These are phyloP conservation scores for Exophiala oligosperma DNA, from an alignment of 2,329 filamentous ascomycete species.

Conservation along the genomic window DNA sequence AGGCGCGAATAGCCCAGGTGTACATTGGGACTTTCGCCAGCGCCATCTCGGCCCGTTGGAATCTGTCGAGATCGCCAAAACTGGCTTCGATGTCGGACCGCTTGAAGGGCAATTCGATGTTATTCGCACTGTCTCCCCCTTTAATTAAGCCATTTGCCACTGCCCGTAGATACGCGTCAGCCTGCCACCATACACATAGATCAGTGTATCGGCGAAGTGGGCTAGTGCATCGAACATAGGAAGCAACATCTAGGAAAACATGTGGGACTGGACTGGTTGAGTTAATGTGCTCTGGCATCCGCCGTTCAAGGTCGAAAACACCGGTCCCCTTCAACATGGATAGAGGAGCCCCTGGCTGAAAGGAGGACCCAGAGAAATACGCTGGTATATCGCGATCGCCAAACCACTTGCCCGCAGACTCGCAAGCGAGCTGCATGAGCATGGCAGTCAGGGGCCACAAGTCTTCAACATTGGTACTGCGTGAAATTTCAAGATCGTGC, in stretches of 20 bases:
- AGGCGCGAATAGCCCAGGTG: slow-evolving; percentile 53
- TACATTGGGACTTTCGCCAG: slow-evolving; percentile 28
- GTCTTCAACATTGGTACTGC: slow-evolving; percentile 30
- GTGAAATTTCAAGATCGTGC: slow-evolving; percentile 3
- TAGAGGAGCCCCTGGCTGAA: slow-evolving; percentile 35
- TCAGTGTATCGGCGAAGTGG: slow-evolving; percentile 63
- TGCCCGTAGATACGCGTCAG: slow-evolving; percentile 60
- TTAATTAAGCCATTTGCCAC: slow-evolving; percentile 47
- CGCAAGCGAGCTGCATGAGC: slow-evolving; percentile 58
- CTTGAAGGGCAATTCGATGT: slow-evolving; percentile 51
- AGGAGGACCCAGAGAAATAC: slow-evolving; percentile 47
- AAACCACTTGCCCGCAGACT: slow-evolving; percentile 54
- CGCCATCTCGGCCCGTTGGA: slow-evolving; percentile 24
- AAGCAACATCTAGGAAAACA: slow-evolving; percentile 50
- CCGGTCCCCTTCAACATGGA: slow-evolving; percentile 40
- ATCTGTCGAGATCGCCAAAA: slow-evolving; percentile 45
- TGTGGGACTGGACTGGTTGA: slow-evolving; percentile 50
- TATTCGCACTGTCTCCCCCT: background rate
- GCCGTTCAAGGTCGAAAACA: slow-evolving; percentile 1
- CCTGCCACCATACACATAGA: slow-evolving; percentile 64
- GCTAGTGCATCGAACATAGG: slow-evolving; percentile 60
- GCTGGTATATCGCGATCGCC: slow-evolving; percentile 52
- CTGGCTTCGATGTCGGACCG: slow-evolving; percentile 48
- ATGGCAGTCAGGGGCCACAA: slow-evolving; percentile 46
- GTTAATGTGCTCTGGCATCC: slow-evolving; percentile 35